These are phyloP conservation scores for Colletotrichum tropicale DNA, from an alignment of 2,329 filamentous ascomycete species.

Conservation along the genomic window DNA sequence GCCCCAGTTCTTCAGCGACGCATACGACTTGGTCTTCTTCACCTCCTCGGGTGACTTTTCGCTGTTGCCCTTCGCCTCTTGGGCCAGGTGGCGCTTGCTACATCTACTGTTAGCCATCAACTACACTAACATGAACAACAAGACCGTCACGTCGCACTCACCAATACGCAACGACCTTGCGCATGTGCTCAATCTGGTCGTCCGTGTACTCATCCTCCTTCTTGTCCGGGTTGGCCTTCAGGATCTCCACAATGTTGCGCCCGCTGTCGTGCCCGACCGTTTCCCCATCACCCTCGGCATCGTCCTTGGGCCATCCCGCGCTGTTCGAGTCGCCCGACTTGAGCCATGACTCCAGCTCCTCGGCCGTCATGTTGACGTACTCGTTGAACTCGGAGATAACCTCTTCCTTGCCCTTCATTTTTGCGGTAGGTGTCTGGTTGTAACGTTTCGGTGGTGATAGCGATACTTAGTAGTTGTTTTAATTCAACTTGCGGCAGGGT, in stretches of 20 bases:
- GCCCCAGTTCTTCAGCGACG: conserved; percentile 67
- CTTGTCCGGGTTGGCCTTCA: conserved; percentile 65
- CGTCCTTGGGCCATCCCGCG: conserved; percentile 65
- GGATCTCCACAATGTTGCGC: conserved; percentile 66
- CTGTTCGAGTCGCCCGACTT: conserved; percentile 60
- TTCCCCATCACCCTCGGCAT: conserved; percentile 58
- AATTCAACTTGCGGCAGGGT: not conserved
- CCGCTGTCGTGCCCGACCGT: conserved; percentile 69
- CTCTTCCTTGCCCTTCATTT: conserved; percentile 30
- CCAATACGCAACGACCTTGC: conserved; percentile 67
- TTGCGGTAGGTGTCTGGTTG: not conserved
- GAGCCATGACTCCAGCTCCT: conserved; percentile 67
- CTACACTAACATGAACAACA: not conserved
- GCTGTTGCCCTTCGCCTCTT: conserved; percentile 63
- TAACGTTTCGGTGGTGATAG: not conserved
- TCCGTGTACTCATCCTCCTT: conserved; percentile 61
- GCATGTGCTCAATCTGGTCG: conserved; percentile 61
- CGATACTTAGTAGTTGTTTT: not conserved
- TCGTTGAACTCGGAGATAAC: conserved; percentile 65
- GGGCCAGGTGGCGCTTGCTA: conserved; percentile 67
- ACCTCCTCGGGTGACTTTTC: conserved; percentile 51
- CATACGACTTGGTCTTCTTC: conserved; percentile 57
- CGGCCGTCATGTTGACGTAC: conserved; percentile 68
- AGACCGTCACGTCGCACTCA: conserved; percentile 21
- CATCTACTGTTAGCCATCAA: not conserved